Conservation (phyloP, 169 alveolate species). For the Eimeria tenella region DNA sequence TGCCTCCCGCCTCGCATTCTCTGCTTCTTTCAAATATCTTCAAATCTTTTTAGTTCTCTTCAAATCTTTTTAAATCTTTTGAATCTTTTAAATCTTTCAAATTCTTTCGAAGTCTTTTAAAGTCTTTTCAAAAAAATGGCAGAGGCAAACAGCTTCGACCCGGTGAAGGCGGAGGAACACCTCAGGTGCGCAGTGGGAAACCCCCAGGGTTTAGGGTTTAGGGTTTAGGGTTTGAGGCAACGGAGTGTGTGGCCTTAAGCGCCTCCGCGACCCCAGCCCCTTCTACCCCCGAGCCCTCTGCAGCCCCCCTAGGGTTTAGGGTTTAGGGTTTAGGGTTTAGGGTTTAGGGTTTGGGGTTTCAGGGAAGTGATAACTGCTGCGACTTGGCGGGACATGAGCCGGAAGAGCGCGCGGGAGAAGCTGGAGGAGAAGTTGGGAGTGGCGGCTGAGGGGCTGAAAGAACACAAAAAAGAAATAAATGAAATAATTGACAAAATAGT, state of each 20-base stretch:
- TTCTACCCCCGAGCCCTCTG: too few relatives aligned
- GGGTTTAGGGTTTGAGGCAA: neutral
- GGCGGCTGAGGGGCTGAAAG: conserved; percentile 33
- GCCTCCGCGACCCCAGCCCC: neutral
- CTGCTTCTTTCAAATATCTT: neutral
- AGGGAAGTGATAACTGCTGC: conserved; percentile 71
- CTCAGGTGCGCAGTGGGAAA: conserved; percentile 33
- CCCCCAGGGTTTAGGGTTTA: too few relatives aligned
- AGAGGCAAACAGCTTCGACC: neutral
- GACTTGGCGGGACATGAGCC: conserved; percentile 62
- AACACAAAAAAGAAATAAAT: conserved; percentile 47
- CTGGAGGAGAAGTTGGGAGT: conserved; percentile 61
- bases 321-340: neutral
- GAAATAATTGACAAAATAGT: conserved; percentile 69
- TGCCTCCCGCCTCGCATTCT: too few relatives aligned
- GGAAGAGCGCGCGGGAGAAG: conserved; percentile 65
- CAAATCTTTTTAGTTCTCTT: neutral
- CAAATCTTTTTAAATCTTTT: neutral
- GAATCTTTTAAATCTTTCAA: neutral
- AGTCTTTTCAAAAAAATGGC: neutral
- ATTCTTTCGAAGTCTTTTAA: too few relatives aligned
- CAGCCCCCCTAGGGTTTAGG: too few relatives aligned
- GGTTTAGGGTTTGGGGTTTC: neutral
- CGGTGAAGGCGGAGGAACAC: conserved; percentile 72
- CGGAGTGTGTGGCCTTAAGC: too few relatives aligned